Evolutionary conservation across 2,329 filamentous ascomycete genomes (phyloP), one percentile per base, ranked within the genome.

Genomic region (Diplodia seriata): DNA sequence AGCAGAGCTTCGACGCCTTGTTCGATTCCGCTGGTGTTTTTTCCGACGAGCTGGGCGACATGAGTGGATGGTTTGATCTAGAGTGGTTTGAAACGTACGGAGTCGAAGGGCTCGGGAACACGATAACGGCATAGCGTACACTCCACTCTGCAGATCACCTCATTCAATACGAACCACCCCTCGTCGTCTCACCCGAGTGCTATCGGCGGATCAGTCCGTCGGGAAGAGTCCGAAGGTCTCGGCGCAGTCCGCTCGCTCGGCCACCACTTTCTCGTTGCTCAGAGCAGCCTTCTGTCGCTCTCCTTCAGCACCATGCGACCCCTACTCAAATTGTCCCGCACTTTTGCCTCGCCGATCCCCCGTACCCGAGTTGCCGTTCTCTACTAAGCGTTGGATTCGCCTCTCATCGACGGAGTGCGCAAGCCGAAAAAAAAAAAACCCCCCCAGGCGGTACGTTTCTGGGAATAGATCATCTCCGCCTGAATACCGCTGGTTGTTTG

Each of bases 351-450:
- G 31, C 50, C n/a, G 2, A 18, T 47, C 23, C 56, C 55, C 20
- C 73, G 74, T 29, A 78, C 55, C 9, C 73, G 74, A 31, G 78
- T 85, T 2, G 83, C 83, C 4, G 76, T 85, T 0, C 72, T 85
- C 1, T 82, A 82, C 66, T 83, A 85, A 72, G 81, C 77, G 4
- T 76, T 84, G 55, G 79, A 83, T 2, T 80, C 82, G 4, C 83
- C 84, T 0, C 40, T 82, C 4, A 81, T 85, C 59, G 80, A 83
- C 66, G 83, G 83, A 1, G 78, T 82, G 3, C 75, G 74, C 18
- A 86, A 85, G 69, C 83, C 83, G 1, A 81, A 76, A 71, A 85
- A 86, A 26, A 26, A 26, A 26, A 26, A 85, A 68, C 83, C n/a
- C n/a, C n/a, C n/a, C n/a, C 83, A 15, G 82, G 82, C 57, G 80